Base-by-base conservation (phyloP, 2,329 filamentous ascomycete genomes). In the Thelonectria rubi region DNA sequence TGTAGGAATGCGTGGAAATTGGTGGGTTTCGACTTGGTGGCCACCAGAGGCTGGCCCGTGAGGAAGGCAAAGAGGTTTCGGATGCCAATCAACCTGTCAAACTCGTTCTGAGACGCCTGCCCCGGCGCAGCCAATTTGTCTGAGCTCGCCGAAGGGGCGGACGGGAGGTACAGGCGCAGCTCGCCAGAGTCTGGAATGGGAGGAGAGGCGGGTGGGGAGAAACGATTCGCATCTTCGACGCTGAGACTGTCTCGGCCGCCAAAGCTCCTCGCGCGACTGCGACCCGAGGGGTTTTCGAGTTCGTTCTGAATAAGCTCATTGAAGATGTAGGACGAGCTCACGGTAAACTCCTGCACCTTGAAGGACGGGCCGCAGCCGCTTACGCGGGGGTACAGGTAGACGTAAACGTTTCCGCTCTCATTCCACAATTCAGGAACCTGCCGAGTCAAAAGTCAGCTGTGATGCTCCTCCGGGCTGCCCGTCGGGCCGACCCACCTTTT, bases 371-470 rank as follows among this genome's bases (percentile, higher is more conserved):
- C 84, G 9, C 73, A 75, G 10, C 81, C 81, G 60, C 78, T 82
- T 5, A 77, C 76, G 56, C 78, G 81, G 1, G 86, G 80, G 58
- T 84, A 84, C 4, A 91, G 75, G 67, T 87, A 86, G 18, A 91
- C 81, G 52, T 81, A 78, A 21, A 88, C 81, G 62, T 82, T 82
- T 40, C 85, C 87, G 53, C 74, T 77, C 56, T 89, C 86, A 65
- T 87, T 85, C 88, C 88, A 90, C 18, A 91, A 75, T 72, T 90
- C 88, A 2, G 87, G 86, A 4, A 90, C 84, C 86, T 88, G 56
- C 53, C 49, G 24, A 50, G 60, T 12, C 46, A 60, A 37, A 45
- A 3, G 60, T 69, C 65, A 65, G 66, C 53, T 57, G 54, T n/a
- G 14, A 47, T 63, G 32, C 34, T 50, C 39, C 63, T 64, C 24